These are phyloP conservation scores for Quercus tomentella DNA, from an alignment of 331 rosid genomes.

Conservation along the genomic window DNA sequence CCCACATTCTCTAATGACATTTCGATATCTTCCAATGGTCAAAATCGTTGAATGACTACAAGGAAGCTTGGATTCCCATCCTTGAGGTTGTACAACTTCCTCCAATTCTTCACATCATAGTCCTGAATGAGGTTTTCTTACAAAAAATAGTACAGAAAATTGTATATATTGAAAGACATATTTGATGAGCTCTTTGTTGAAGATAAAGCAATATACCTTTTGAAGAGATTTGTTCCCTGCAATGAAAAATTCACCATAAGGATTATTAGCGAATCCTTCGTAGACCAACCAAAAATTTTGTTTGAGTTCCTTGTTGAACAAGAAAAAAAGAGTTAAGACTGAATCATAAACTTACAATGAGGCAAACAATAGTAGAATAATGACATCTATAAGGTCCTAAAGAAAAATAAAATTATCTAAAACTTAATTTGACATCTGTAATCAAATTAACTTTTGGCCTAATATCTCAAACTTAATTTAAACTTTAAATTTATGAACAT, in stretches of 20 bases:
- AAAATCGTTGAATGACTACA: constrained; percentile 65
- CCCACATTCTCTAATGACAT: constrained; percentile 98
- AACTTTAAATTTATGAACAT: neutral
- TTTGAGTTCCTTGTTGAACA: constrained; percentile 22
- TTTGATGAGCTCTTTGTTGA: constrained; percentile 4
- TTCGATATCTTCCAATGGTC: constrained; percentile 92
- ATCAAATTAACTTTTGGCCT: neutral
- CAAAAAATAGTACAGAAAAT: constrained; percentile 11
- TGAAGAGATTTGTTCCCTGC: constrained; percentile 83
- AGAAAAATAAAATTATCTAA: neutral
- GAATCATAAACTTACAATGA: neutral
- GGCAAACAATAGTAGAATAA: neutral
- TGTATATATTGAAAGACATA: constrained; percentile 21
- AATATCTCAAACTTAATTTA: neutral
- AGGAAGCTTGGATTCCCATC: constrained; percentile 97
- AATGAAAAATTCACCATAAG: constrained; percentile 88
- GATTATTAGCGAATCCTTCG: constrained; percentile 93
- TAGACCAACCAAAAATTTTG: constrained; percentile 73
- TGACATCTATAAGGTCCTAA: neutral
- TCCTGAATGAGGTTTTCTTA: constrained; percentile 94
- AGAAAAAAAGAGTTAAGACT: constrained; percentile 17
- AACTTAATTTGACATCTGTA: too few species aligned
- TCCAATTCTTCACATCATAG: constrained; percentile 87
- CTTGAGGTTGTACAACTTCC: constrained; percentile 73
- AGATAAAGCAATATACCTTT: constrained; percentile 46